These are phyloP conservation scores for Candolleomyces aberdarensis DNA, from an alignment of 768 basidiomycete genomes.

Conservation along the genomic window DNA sequence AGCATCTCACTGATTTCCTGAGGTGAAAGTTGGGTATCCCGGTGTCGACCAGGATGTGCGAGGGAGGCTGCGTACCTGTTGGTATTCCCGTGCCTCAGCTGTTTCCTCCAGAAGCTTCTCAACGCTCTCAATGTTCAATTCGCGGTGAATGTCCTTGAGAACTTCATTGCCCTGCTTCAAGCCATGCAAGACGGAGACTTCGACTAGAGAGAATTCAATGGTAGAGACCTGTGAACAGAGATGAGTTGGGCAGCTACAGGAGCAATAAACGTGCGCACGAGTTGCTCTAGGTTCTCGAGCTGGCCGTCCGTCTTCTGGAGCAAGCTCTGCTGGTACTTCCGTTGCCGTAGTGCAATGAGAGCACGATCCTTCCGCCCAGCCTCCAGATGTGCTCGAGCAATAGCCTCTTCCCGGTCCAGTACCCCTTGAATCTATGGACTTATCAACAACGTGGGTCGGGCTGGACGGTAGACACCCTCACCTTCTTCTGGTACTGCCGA, in stretches of 20 bases:
- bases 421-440: conserved; percentile 75
- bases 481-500: conserved; percentile 94
- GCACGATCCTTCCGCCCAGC: conserved; percentile 87
- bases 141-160: conserved; percentile 89
- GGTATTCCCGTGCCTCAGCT: conserved; percentile 88
- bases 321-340: conserved; percentile 92
- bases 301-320: conserved; percentile 88
- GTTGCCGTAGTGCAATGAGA: conserved; percentile 78
- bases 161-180: conserved; percentile 92
- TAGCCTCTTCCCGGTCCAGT: conserved; percentile 83
- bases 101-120: conserved; percentile 94
- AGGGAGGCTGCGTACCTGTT: conserved; percentile 48
- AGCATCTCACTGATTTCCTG: conserved; percentile 93
- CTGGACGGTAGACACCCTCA: conserved; percentile 25
- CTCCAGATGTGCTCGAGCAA: conserved; percentile 80
- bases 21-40: not conserved
- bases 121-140: conserved; percentile 90
- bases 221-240: conserved; percentile 69
- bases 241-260: not conserved
- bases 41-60: not conserved
- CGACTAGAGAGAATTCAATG: conserved; percentile 94
- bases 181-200: conserved; percentile 90
- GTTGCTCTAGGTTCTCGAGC: conserved; percentile 81
- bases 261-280: conserved; percentile 47
- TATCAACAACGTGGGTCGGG: conserved; percentile 1